A percentile compares a stretch with the other conserved stretches of the same genome.
These are phyloP conservation scores for Solanum chmielewskii DNA, from an alignment of 257 asterid species.

Conservation along the genomic window DNA sequence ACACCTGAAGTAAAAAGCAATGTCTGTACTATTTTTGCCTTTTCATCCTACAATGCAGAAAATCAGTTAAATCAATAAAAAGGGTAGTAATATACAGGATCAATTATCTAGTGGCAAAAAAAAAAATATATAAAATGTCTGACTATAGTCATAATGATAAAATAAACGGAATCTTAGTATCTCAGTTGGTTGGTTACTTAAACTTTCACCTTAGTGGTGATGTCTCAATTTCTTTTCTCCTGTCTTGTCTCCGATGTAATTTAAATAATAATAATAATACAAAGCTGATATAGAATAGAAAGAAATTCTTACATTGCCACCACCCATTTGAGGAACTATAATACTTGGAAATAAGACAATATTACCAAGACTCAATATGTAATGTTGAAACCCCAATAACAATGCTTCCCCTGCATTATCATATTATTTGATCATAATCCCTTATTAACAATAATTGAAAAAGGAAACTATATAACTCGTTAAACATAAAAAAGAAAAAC, in stretches of 20 bases:
- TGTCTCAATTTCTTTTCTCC: background rate
- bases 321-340: slow-evolving; percentile 72
- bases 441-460: too few relatives aligned
- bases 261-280: background rate
- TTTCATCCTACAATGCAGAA: slow-evolving; percentile 33
- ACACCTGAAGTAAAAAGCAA: slow-evolving; percentile 53
- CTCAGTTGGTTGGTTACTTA: background rate
- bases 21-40: slow-evolving; percentile 58
- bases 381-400: slow-evolving; percentile 73
- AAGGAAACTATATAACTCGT: background rate
- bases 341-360: slow-evolving; percentile 52
- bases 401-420: slow-evolving; percentile 46
- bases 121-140: too few relatives aligned
- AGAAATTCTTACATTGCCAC: slow-evolving; percentile 39
- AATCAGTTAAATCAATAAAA: background rate
- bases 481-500: background rate
- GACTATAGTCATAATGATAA: background rate
- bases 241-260: background rate
- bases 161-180: background rate
- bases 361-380: slow-evolving; percentile 52
- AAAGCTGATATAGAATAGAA: background rate
- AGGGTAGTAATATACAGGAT: background rate
- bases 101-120: background rate
- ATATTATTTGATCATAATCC: background rate
- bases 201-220: background rate